These are phyloP conservation scores for Arthrobotrys conoides DNA, from an alignment of 2,329 filamentous ascomycete species.

Conservation along the genomic window DNA sequence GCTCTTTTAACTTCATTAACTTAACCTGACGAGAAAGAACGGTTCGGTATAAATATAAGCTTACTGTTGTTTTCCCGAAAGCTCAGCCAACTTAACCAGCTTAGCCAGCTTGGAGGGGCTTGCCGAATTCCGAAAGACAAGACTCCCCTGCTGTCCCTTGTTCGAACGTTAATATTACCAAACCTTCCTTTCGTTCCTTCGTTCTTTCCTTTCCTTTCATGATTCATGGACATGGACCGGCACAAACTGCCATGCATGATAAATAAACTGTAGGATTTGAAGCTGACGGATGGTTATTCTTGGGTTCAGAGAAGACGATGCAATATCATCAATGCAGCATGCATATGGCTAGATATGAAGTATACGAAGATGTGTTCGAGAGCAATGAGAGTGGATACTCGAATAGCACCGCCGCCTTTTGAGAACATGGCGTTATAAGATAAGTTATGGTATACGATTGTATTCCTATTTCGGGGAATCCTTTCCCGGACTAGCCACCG, in stretches of 20 bases:
- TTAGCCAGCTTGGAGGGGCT: constrained; percentile 2
- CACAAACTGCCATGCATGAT: not conserved
- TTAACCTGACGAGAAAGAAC: not conserved
- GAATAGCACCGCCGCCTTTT: not conserved
- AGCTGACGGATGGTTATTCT: constrained; percentile 12
- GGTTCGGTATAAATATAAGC: not conserved
- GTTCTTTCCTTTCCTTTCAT: too few species aligned
- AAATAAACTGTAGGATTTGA: not conserved
- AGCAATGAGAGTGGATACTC: constrained; percentile 5
- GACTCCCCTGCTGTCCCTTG: constrained; percentile 1
- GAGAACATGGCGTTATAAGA: not conserved
- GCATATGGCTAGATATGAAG: too few species aligned
- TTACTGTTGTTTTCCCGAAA: constrained; percentile 15
- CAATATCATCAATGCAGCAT: too few species aligned
- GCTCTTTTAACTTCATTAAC: too few species aligned
- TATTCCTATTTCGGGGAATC: constrained; percentile 11
- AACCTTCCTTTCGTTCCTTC: not conserved
- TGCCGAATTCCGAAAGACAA: constrained; percentile 52
- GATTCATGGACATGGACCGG: not conserved
- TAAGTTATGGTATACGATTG: not conserved
- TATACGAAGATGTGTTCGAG: not conserved
- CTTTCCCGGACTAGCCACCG: not conserved
- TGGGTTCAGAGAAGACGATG: not conserved
- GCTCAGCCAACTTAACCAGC: not conserved
- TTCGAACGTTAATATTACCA: too few species aligned